Conservation (phyloP, 2,329 filamentous ascomycete genomes). For the Aspergillus eucalypticola region DNA sequence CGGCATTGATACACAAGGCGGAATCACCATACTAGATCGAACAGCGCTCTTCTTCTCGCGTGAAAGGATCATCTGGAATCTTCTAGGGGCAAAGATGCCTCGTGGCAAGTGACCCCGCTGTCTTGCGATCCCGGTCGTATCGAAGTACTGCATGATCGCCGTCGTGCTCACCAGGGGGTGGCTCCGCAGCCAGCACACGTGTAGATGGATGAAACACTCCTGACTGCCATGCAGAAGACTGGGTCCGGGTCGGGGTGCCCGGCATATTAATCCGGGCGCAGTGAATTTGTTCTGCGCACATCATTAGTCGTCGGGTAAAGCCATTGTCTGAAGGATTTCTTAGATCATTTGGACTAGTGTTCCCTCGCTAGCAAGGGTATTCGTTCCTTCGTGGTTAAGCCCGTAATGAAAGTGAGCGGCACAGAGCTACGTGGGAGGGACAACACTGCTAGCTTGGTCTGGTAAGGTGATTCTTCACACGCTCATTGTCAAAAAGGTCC, state of each 20-base stretch:
- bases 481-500: background rate
- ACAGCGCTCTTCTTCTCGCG: background rate
- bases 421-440: background rate
- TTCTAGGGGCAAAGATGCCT: background rate
- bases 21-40: background rate
- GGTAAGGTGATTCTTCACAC: background rate
- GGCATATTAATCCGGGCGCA: constrained; percentile 6
- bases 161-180: background rate
- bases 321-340: background rate
- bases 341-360: background rate
- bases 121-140: background rate
- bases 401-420: background rate
- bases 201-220: constrained; percentile 13
- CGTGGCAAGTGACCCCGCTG: constrained; percentile 2
- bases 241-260: background rate
- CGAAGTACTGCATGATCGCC: constrained; percentile 9
- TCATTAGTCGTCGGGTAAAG: background rate
- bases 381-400: background rate
- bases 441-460: background rate
- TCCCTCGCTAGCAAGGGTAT: background rate
- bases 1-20: background rate
- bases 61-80: background rate
- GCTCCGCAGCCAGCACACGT: constrained; percentile 13
- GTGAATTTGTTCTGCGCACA: background rate
- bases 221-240: constrained; percentile 2